phyloP scores from a whole-genome alignment of 768 basidiomycete species.

The Russula olivacea region DNA sequence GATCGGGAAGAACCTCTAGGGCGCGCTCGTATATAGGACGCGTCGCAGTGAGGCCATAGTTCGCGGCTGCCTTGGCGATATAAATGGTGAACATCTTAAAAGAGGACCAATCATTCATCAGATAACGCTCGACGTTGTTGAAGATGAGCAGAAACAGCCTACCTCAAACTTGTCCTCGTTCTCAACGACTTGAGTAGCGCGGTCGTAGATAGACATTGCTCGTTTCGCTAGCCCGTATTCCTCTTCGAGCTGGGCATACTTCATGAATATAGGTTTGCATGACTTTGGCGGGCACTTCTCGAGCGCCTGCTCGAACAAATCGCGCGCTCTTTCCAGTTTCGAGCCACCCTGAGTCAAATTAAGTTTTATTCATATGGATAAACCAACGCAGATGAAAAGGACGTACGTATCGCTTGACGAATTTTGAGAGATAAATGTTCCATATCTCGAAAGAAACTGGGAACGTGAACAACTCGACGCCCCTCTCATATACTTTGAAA shows the following conservation, averaged over 20 bases:
- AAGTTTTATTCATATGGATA: background rate
- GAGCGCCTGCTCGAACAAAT: constrained; percentile 95
- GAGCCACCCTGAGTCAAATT: constrained; percentile 63
- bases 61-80: constrained; percentile 93
- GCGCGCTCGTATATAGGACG: constrained; percentile 95
- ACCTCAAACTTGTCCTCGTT: constrained; percentile 96
- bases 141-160: constrained; percentile 26
- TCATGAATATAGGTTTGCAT: constrained; percentile 90
- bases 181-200: constrained; percentile 79
- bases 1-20: constrained; percentile 86
- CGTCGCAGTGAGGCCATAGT: constrained; percentile 94
- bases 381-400: background rate
- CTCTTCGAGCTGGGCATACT: constrained; percentile 96
- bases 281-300: constrained; percentile 95
- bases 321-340: constrained; percentile 92
- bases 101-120: constrained; percentile 1
- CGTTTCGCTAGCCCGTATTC: constrained; percentile 93
- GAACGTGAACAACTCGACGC: constrained; percentile 95
- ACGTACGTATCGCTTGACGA: constrained; percentile 91
- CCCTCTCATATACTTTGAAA: constrained; percentile 98
- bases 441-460: constrained; percentile 98
- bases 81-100: constrained; percentile 91
- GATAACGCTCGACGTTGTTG: background rate
- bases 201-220: constrained; percentile 92
- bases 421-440: constrained; percentile 98